Conservation (phyloP, 257 asterid genomes). For the Nicotiana knightiana region DNA sequence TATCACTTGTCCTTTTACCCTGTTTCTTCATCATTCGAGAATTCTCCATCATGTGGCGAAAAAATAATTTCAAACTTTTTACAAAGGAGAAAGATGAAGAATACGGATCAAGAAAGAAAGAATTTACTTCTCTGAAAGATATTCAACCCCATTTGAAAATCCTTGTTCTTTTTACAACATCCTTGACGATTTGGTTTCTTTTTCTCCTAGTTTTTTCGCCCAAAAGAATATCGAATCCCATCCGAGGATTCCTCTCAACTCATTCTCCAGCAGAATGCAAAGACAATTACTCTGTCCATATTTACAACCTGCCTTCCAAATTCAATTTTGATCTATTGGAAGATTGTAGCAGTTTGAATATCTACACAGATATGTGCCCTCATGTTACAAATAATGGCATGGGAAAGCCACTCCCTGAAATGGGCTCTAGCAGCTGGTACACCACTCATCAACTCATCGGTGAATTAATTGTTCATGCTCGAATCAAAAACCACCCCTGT, state of each 20-base stretch:
- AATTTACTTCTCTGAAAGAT: neutral
- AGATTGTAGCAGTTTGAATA: conserved; percentile 5
- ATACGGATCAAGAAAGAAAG: neutral
- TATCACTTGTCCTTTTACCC: neutral
- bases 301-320: neutral
- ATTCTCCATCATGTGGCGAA: conserved; percentile 6
- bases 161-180: neutral
- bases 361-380: conserved; percentile 10
- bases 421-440: neutral
- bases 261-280: neutral
- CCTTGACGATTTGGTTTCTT: conserved; percentile 5
- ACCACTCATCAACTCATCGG: conserved; percentile 10
- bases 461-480: conserved; percentile 4
- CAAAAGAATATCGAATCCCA: conserved; percentile 1
- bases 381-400: conserved; percentile 8
- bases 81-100: conserved; percentile 1
- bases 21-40: neutral
- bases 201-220: conserved; percentile 1
- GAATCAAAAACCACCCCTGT: neutral
- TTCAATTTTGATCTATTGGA: neutral
- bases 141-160: conserved; percentile 1
- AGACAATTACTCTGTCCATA: neutral
- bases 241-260: neutral
- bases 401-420: conserved; percentile 1
- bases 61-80: neutral